phyloP scores from a whole-genome alignment of 1,284 basidiomycete species.

The Microbotryum saponariae region DNA sequence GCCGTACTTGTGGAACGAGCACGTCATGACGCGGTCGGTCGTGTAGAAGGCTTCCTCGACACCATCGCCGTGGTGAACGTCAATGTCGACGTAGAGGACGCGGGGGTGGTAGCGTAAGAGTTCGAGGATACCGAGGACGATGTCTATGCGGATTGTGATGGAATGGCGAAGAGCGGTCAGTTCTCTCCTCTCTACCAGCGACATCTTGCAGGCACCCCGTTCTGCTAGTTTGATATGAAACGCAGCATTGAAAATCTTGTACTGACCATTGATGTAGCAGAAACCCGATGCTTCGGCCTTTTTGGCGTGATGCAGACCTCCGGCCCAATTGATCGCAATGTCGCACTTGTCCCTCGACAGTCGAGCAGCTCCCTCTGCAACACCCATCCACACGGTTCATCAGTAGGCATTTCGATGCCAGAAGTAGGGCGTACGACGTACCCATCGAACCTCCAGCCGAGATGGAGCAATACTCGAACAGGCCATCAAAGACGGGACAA shows the following conservation, averaged over 20 bases:
- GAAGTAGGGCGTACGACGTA: constrained; percentile 42
- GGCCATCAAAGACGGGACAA: constrained; percentile 94
- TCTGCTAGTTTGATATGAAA: constrained; percentile 16
- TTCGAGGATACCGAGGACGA: constrained; percentile 94
- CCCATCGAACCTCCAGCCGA: constrained; percentile 98
- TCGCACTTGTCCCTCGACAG: constrained; percentile 95
- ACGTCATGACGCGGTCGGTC: constrained; percentile 97
- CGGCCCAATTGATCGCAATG: constrained; percentile 98
- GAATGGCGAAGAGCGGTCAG: neutral
- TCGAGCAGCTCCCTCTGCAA: constrained; percentile 85
- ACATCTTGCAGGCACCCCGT: constrained; percentile 6
- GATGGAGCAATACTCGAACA: constrained; percentile 98
- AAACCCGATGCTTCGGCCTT: constrained; percentile 98
- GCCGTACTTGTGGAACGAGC: constrained; percentile 97
- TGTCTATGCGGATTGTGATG: constrained; percentile 52
- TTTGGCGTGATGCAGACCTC: constrained; percentile 95
- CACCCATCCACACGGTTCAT: neutral
- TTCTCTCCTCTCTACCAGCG: constrained; percentile 5
- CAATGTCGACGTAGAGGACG: constrained; percentile 97
- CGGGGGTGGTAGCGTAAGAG: constrained; percentile 87
- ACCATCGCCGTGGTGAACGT: constrained; percentile 97
- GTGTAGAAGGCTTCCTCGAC: constrained; percentile 99
- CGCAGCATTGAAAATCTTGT: neutral
- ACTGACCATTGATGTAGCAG: constrained; percentile 90
- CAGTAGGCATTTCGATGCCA: neutral